A percentile compares a stretch with the other conserved stretches of the same genome.
Conservation (phyloP, 306 rosid species). For the Acacia melanoxylon region DNA sequence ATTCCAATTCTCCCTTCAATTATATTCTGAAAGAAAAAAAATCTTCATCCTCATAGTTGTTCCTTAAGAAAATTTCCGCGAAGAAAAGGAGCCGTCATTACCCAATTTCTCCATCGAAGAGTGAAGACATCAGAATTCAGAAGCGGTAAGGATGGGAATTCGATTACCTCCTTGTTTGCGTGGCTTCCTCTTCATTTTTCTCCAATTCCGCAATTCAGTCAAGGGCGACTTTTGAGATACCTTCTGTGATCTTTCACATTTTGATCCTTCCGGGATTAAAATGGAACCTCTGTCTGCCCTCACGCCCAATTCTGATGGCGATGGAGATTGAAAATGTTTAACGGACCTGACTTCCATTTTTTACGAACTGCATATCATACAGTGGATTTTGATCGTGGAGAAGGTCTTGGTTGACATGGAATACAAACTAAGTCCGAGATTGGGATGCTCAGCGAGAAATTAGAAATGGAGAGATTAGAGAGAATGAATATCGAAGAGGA, state of each 20-base stretch:
- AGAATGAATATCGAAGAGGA: slow-evolving; percentile 6
- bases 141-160: not conserved
- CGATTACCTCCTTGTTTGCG: not conserved
- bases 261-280: not conserved
- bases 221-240: too few species aligned
- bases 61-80: too few species aligned
- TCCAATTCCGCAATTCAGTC: too few species aligned
- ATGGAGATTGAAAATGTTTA: not conserved
- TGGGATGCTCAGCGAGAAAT: not conserved
- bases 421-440: not conserved
- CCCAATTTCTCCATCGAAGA: too few species aligned
- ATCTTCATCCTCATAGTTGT: too few species aligned
- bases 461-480: not conserved
- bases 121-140: too few species aligned
- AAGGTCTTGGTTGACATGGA: slow-evolving; percentile 21
- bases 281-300: not conserved
- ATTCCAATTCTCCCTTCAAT: too few species aligned
- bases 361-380: not conserved
- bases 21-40: too few species aligned
- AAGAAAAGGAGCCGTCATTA: too few species aligned
- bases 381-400: slow-evolving; percentile 26
- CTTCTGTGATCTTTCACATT: not conserved
- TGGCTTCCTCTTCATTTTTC: not conserved
- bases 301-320: not conserved
- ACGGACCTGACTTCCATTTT: not conserved